Conservation (phyloP, 106 monocot species). For the Hemerocallis citrina region DNA sequence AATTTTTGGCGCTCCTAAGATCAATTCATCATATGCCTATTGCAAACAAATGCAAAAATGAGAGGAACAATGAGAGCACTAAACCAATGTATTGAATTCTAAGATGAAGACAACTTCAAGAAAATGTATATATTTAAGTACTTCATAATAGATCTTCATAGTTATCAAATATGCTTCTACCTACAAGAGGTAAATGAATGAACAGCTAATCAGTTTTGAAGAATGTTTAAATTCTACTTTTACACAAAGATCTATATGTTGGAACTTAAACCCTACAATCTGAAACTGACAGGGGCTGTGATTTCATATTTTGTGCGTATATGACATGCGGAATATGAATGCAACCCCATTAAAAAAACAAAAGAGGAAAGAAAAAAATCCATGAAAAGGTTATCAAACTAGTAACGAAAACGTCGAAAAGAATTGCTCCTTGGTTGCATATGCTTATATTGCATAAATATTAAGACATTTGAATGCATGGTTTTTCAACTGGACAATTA, state of each 20-base stretch:
- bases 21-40: not conserved
- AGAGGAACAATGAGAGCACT: not conserved
- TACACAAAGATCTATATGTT: not conserved
- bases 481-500: too few species aligned
- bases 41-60: not conserved
- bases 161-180: not conserved
- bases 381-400: too few species aligned
- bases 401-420: too few species aligned
- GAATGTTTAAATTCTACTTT: too few species aligned
- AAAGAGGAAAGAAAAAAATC: too few species aligned
- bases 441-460: not conserved
- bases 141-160: not conserved
- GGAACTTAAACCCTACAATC: not conserved
- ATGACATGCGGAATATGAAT: too few species aligned
- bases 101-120: not conserved
- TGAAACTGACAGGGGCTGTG: not conserved
- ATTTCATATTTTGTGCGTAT: not conserved
- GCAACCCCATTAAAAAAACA: not conserved
- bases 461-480: not conserved
- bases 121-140: not conserved
- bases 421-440: not conserved
- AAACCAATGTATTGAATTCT: not conserved
- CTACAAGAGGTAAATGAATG: not conserved
- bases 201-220: not conserved
- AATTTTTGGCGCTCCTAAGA: not conserved